Evolutionary conservation across 495 filamentous ascomycete genomes (phyloP).

Genomic region (Neurospora sp.): DNA sequence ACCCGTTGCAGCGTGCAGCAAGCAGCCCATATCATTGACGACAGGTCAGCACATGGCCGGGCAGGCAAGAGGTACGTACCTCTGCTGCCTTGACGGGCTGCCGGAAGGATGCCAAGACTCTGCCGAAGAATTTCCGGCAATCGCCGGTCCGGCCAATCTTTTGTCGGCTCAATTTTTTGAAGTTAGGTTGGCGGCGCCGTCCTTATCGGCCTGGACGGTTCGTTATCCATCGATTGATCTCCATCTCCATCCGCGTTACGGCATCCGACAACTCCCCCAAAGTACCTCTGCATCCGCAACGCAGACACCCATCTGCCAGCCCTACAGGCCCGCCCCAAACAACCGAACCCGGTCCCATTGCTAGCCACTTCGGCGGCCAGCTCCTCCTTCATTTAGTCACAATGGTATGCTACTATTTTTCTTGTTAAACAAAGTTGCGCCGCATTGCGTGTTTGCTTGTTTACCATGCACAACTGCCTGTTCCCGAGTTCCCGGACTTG

Average conservation of each 20-base stretch:
- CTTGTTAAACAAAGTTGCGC: not conserved
- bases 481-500: not conserved
- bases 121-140: conserved; percentile 16
- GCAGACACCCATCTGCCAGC: not conserved
- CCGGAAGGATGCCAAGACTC: not conserved
- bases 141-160: conserved; percentile 12
- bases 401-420: not conserved
- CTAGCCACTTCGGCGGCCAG: not conserved
- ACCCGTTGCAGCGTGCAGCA: not conserved
- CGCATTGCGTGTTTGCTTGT: not conserved
- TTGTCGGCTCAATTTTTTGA: conserved; percentile 17
- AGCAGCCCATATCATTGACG: not conserved
- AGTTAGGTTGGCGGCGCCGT: not conserved
- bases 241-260: not conserved
- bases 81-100: not conserved
- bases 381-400: not conserved
- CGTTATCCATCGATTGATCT: not conserved
- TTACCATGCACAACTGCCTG: not conserved
- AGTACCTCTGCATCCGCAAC: not conserved
- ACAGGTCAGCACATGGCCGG: not conserved
- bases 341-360: not conserved
- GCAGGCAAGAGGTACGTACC: not conserved
- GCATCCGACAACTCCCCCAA: not conserved
- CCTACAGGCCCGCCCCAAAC: not conserved
- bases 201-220: not conserved